Conservation (phyloP, 495 filamentous ascomycete species). For the Podospora sp. region DNA sequence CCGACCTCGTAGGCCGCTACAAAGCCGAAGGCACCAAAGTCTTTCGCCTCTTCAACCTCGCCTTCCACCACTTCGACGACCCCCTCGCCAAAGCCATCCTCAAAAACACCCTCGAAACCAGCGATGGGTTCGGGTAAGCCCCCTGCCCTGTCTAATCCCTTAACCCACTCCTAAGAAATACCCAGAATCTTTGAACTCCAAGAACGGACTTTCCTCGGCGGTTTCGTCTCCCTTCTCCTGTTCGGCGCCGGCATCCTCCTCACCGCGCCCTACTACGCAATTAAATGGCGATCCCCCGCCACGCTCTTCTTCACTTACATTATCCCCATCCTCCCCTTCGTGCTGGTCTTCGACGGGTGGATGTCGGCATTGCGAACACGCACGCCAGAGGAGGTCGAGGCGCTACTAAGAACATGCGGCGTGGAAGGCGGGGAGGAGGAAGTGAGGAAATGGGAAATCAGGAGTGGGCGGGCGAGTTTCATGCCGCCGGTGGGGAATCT, state of each 20-base stretch:
- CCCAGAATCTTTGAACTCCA: constrained; percentile 73
- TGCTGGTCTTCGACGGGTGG: constrained; percentile 67
- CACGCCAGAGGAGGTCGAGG: constrained; percentile 63
- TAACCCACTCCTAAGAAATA: background rate
- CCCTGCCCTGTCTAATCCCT: constrained; percentile 15
- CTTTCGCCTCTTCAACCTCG: constrained; percentile 70
- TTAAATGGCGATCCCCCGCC: constrained; percentile 53
- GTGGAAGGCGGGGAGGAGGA: constrained; percentile 42
- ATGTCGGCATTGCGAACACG: constrained; percentile 66
- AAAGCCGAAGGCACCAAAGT: constrained; percentile 47
- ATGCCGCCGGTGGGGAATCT: constrained; percentile 54
- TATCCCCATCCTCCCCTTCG: constrained; percentile 64
- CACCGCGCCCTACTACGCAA: constrained; percentile 60
- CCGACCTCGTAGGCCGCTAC: constrained; percentile 42
- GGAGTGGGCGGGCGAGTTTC: constrained; percentile 52
- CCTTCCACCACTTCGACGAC: constrained; percentile 79
- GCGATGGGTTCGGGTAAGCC: constrained; percentile 64
- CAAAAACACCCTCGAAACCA: constrained; percentile 61
- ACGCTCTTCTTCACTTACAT: constrained; percentile 67
- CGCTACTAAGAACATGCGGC: constrained; percentile 55
- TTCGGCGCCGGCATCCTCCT: constrained; percentile 58
- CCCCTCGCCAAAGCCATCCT: constrained; percentile 59
- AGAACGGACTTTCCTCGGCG: constrained; percentile 55
- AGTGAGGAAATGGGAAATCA: constrained; percentile 53
- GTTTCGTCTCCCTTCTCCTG: constrained; percentile 56